Evolutionary conservation across 2,329 filamentous ascomycete species (phyloP).

Genomic region (Daldinia eschscholtzii): DNA sequence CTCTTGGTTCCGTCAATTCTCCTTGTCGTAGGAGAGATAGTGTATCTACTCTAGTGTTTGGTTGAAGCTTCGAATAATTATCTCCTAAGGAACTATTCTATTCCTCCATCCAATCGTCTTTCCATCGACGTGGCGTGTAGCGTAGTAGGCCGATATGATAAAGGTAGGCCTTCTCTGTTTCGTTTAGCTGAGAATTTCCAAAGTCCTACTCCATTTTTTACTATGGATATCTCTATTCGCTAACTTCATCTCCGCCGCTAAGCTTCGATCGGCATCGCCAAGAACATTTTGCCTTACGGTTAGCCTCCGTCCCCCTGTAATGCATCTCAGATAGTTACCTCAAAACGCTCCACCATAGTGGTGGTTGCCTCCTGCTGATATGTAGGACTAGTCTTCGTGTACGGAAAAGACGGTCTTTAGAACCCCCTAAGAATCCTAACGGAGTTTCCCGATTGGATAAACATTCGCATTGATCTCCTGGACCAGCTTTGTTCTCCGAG

Average conservation of each 20-base stretch:
- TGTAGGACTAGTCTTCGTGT: conserved; percentile 1
- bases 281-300: conserved; percentile 2
- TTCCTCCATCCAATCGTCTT: background rate
- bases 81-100: too few relatives aligned
- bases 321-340: background rate
- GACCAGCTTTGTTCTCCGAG: background rate
- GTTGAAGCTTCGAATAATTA: too few relatives aligned
- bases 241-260: background rate
- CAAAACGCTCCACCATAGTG: background rate
- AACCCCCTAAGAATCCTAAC: background rate
- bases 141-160: background rate
- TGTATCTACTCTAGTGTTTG: too few relatives aligned
- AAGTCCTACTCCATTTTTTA: conserved; percentile 4
- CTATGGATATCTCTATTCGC: background rate
- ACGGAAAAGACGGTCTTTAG: background rate
- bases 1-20: background rate
- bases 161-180: background rate
- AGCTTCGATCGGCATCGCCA: conserved; percentile 1
- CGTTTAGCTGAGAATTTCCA: background rate
- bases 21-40: background rate
- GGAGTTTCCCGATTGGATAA: background rate
- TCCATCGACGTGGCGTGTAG: background rate
- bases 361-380: conserved; percentile 4
- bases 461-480: background rate
- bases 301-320: background rate